These are phyloP conservation scores for Fusarium continuum DNA, from an alignment of 2,329 filamentous ascomycete species.

Conservation along the genomic window DNA sequence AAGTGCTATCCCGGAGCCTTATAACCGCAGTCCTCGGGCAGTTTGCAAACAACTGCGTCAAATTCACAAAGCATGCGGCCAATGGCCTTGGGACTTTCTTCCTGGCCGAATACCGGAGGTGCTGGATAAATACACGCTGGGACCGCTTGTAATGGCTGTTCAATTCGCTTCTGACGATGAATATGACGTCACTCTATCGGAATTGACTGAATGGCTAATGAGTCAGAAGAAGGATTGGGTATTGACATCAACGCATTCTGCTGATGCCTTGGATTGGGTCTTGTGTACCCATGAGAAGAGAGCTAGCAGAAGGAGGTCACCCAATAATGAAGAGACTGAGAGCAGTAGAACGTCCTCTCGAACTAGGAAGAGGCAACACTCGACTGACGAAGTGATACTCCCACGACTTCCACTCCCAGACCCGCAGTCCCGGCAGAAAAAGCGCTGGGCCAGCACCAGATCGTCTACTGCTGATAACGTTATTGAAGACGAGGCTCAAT, in stretches of 20 bases:
- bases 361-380: neutral
- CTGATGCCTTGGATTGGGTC: neutral
- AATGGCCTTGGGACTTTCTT: conserved; percentile 3
- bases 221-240: neutral
- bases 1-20: neutral
- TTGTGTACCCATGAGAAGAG: neutral
- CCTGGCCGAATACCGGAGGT: neutral
- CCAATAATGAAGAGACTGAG: neutral
- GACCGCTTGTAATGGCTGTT: neutral
- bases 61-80: neutral
- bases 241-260: neutral
- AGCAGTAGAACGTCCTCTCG: neutral
- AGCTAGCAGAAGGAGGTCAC: neutral
- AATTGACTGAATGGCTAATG: neutral
- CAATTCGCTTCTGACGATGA: neutral
- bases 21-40: neutral
- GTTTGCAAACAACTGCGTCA: conserved; percentile 5
- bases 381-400: neutral
- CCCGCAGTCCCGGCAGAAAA: neutral
- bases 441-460: neutral
- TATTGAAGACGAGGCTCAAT: neutral
- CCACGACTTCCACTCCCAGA: neutral
- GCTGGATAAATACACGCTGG: neutral
- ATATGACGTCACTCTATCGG: neutral
- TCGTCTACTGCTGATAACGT: neutral